phyloP scores from a whole-genome alignment of 1,284 basidiomycete species.

The Sporisorium graminicola region DNA sequence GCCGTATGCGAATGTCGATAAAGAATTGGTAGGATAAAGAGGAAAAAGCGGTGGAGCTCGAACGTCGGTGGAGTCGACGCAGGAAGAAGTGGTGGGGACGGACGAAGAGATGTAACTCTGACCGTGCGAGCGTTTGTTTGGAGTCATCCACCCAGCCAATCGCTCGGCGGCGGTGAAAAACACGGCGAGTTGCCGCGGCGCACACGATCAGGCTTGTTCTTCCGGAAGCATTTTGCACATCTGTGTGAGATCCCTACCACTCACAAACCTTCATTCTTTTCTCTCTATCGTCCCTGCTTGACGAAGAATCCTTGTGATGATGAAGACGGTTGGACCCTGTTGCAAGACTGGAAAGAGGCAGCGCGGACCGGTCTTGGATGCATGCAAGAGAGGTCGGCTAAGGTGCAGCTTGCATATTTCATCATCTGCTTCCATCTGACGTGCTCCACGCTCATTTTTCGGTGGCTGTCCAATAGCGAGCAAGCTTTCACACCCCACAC shows the following conservation, averaged over 20 bases:
- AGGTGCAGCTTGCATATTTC: slow-evolving; percentile 8
- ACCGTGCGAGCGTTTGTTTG: background rate
- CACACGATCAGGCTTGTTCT: background rate
- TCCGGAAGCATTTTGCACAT: background rate
- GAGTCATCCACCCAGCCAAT: background rate
- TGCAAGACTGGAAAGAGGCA: too few relatives aligned
- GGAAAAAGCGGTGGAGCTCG: too few relatives aligned
- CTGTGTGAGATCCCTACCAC: background rate
- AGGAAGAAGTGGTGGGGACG: background rate
- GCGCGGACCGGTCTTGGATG: too few relatives aligned
- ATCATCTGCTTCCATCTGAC: slow-evolving; percentile 38
- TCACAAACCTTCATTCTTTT: background rate
- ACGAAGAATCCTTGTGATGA: too few relatives aligned
- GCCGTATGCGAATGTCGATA: background rate
- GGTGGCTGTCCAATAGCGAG: slow-evolving; percentile 19
- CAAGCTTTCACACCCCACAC: slow-evolving; percentile 10
- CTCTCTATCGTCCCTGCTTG: background rate
- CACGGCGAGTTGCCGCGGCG: background rate
- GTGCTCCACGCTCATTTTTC: slow-evolving; percentile 16
- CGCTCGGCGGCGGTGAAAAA: background rate
- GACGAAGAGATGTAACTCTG: too few relatives aligned
- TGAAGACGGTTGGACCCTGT: slow-evolving; percentile 13
- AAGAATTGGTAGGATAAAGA: too few relatives aligned
- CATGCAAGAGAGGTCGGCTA: background rate
- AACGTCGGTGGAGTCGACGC: background rate